Evolutionary conservation across 495 filamentous ascomycete species (phyloP).

Genomic region (Penicillium longicatenatum): DNA sequence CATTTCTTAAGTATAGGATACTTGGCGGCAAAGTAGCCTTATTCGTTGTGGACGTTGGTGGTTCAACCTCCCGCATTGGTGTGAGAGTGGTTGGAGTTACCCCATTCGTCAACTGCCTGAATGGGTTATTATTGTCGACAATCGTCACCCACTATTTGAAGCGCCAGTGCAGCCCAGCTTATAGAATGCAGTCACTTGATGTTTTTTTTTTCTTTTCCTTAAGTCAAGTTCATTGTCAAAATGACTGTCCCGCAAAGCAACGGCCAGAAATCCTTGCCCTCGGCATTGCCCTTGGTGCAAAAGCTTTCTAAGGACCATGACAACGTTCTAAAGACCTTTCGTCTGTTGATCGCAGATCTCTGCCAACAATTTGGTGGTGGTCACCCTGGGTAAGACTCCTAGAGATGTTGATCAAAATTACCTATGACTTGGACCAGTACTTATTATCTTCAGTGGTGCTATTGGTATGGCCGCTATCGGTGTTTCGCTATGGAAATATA

Average conservation of each 20-base stretch:
- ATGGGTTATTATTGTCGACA: slow-evolving; percentile 16
- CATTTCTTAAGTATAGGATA: slow-evolving; percentile 11
- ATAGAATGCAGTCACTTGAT: neutral
- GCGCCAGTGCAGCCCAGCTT: neutral
- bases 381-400: slow-evolving; percentile 57
- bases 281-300: slow-evolving; percentile 25
- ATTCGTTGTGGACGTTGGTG: neutral
- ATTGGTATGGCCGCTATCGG: slow-evolving; percentile 93
- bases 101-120: slow-evolving; percentile 11
- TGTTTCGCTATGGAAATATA: slow-evolving; percentile 86
- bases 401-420: too few species aligned
- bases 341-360: slow-evolving; percentile 58
- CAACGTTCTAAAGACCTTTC: slow-evolving; percentile 52
- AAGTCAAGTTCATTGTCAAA: neutral
- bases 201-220: too few species aligned
- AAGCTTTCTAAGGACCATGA: slow-evolving; percentile 41
- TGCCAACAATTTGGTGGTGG: slow-evolving; percentile 61
- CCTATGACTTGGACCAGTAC: neutral
- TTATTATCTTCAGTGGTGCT: slow-evolving; percentile 46
- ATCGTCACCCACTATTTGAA: slow-evolving; percentile 11
- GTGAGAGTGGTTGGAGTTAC: slow-evolving; percentile 9
- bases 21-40: slow-evolving; percentile 6
- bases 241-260: slow-evolving; percentile 19
- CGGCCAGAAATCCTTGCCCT: slow-evolving; percentile 21
- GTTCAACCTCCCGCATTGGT: slow-evolving; percentile 1